Evolutionary conservation across 2,329 filamentous ascomycete genomes (phyloP).

Genomic region (Pseudogymnoascus sp.): DNA sequence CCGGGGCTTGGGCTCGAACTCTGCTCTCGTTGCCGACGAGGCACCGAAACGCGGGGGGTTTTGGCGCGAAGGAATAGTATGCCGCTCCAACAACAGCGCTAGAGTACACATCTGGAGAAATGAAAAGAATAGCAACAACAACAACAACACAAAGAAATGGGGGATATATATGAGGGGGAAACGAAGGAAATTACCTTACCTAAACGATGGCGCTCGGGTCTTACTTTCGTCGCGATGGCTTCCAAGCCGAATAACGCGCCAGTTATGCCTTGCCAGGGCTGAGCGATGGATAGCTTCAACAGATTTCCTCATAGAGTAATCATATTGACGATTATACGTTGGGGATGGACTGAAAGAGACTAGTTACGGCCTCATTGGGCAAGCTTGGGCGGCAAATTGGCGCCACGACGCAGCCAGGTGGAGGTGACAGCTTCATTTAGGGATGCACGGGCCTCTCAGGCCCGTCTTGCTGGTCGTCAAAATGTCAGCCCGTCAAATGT

Average conservation of each 20-base stretch:
- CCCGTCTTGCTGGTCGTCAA: background rate
- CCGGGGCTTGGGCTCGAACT: background rate
- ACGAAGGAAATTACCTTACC: background rate
- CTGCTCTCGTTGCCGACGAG: background rate
- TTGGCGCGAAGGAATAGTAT: background rate
- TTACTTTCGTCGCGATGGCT: background rate
- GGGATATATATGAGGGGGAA: background rate
- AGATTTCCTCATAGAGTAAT: constrained; percentile 1
- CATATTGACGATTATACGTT: background rate
- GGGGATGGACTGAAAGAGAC: background rate
- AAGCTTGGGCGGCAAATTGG: constrained; percentile 8
- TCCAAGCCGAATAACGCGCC: background rate
- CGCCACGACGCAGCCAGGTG: background rate
- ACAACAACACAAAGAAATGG: background rate
- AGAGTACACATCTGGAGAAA: background rate
- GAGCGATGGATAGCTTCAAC: constrained; percentile 2
- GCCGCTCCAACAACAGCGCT: background rate
- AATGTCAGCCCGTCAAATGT: background rate
- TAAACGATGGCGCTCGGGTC: background rate
- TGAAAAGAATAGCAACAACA: background rate
- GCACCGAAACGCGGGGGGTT: background rate
- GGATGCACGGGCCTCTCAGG: background rate
- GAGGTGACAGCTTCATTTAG: background rate
- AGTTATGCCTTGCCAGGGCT: constrained; percentile 8
- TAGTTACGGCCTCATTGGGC: background rate